Base-by-base conservation (phyloP, 257 asterid genomes). In the Orobanche coerulescens region DNA sequence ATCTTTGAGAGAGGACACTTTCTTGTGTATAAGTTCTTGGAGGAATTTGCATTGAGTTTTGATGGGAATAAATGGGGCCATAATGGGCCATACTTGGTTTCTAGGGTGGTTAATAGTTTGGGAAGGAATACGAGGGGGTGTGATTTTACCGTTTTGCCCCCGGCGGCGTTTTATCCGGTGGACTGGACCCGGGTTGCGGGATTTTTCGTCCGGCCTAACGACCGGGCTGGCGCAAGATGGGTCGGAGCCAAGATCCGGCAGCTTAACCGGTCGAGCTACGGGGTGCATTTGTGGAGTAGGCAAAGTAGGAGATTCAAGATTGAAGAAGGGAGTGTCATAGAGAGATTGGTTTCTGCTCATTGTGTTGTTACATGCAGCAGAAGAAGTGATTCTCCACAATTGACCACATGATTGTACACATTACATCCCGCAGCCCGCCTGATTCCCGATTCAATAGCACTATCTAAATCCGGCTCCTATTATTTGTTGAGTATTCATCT, bases 1-100 rank as follows among this genome's bases (percentile, higher is more conserved):
- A 58, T 79, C 16, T 86, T 89, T 34, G 94, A 86, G 34, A 77
- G 50, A 43, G 72, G 62, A 0, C 94, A 86, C 57, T 81, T 81
- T 3, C 79, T 89, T n/a, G 19, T 86, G 8, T 53, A 74, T 59
- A 75, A 69, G 65, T 89, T 89, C 71, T 60, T 86, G 65, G 86
- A 84, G 67, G 97, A 86, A 76, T 89, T 86, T 66, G 81, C 80
- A 22, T 18, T 11, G 0, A 69, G 62, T 28, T 89, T 82, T 78
- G 78, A 88, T 78, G 96, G 95, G 64, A 83, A 77, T 16, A 80
- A 1, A 28, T 83, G 93, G 93, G 95, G 95, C 14, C 80, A 89
- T 49, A 89, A 89, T 66, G 96, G 97, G 0, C 94, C 92, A 2
- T 84, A 84, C 40, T 52, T 89, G 18, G 84, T 89, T 18, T 80